Evolutionary conservation across 2,329 filamentous ascomycete species (phyloP).

Genomic region (Sordariomycetes sp.): DNA sequence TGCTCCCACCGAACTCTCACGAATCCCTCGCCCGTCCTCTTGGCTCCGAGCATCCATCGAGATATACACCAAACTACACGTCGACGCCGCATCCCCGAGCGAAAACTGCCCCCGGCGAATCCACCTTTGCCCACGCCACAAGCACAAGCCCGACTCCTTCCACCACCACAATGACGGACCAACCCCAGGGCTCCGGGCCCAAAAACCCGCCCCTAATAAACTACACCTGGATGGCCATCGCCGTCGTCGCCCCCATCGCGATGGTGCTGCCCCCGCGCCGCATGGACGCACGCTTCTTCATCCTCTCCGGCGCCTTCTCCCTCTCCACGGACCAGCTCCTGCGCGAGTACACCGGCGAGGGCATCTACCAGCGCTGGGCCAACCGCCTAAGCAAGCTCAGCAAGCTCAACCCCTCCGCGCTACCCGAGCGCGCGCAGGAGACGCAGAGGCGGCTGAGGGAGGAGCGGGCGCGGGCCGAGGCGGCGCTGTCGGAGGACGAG

Average conservation of each 20-base stretch:
- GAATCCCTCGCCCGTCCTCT: too few relatives aligned
- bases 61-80: too few relatives aligned
- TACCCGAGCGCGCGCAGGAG: constrained; percentile 43
- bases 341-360: constrained; percentile 45
- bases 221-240: constrained; percentile 31
- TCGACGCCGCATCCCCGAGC: too few relatives aligned
- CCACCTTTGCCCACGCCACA: background rate
- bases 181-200: background rate
- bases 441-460: constrained; percentile 35
- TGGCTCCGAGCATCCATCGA: too few relatives aligned
- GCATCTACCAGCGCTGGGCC: constrained; percentile 35
- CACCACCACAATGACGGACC: background rate
- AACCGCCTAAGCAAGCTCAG: constrained; percentile 19
- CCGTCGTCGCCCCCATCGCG: constrained; percentile 33
- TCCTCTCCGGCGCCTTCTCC: constrained; percentile 38
- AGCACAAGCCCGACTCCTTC: background rate
- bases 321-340: constrained; percentile 44
- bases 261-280: constrained; percentile 41
- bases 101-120: too few relatives aligned
- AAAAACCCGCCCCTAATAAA: constrained; percentile 7
- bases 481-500: constrained; percentile 17
- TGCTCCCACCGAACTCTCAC: too few relatives aligned
- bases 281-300: constrained; percentile 36
- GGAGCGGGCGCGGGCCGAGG: constrained; percentile 28
- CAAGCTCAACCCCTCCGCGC: constrained; percentile 30